Conservation (phyloP, 2,329 filamentous ascomycete genomes). For the Pestalotiopsis sp. region DNA sequence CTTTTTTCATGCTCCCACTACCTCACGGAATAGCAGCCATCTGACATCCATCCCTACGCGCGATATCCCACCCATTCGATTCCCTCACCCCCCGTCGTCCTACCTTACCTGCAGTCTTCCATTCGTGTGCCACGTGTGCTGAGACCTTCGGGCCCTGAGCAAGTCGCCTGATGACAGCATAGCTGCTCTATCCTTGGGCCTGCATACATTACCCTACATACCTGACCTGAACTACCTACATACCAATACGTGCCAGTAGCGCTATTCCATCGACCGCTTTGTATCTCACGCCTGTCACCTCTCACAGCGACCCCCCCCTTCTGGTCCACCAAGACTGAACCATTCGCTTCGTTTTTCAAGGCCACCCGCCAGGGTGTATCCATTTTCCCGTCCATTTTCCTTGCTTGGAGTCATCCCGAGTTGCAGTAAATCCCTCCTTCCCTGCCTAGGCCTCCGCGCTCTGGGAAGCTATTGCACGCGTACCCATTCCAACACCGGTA, state of each 20-base stretch:
- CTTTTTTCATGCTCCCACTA: background rate
- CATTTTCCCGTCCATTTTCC: background rate
- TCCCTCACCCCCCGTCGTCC: background rate
- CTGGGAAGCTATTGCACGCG: background rate
- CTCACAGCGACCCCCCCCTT: background rate
- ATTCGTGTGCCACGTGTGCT: background rate
- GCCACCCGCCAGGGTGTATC: constrained; percentile 1
- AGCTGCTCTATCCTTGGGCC: background rate
- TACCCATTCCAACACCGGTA: background rate
- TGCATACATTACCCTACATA: background rate
- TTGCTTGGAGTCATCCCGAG: background rate
- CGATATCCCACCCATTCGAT: background rate
- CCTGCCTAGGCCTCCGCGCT: background rate
- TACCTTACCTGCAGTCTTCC: background rate
- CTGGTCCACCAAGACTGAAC: background rate
- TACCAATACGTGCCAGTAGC: background rate
- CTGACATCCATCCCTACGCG: background rate
- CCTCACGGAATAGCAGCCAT: background rate
- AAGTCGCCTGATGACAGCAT: background rate
- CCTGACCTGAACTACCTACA: background rate
- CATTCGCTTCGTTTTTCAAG: background rate
- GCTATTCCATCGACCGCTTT: background rate
- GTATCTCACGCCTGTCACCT: background rate
- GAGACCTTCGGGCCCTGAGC: background rate
- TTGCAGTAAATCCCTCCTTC: background rate